Evolutionary conservation across 352 stramenopile genomes (phyloP), one percentile per base, ranked within the genome.

Genomic region (Phytophthora sojae): DNA sequence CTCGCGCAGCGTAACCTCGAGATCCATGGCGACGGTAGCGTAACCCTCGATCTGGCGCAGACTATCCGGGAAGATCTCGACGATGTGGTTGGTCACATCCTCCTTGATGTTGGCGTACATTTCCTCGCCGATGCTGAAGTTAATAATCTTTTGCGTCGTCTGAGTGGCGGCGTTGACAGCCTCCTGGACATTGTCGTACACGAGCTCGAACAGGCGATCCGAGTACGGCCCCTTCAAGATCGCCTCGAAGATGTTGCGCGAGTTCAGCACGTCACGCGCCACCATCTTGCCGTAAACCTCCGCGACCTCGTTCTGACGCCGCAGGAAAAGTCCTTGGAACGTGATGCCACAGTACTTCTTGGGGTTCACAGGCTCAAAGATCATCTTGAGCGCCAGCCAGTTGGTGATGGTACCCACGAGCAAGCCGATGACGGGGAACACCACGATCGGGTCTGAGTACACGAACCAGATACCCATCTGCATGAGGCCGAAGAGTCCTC

Each of bases 401-500:
- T 99, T 99, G n/a, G 97, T 99, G 32, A 98, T 91, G 11, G 97
- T 93, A 12, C 97, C 97, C 6, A 99, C 97, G 42, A 99, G 90
- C 15, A 97, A 77, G 21, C 97, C 97, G n/a, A 97, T 82, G 17
- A 97, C 92, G 1, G 94, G 94, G 57, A 98, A 97, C 8, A 94
- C 85, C 12, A 97, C 86, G 59, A 96, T 92, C 14, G 77, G 86
- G 59, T 93, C 86, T 35, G 81, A 79, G 66, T 92, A 92, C 26
- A 92, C 80, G 54, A 95, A 99, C 86, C 87, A 97, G 45, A 97
- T 75, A 0, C 84, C 79, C 91, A 98, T 96, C 67, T 97, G 90
- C 64, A 95, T 89, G 50, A 97, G 68, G 4, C 90, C 90, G 67
- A 96, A 97, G 56, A 98, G 68, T 19, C 92, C 90, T 59, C 94